Base-by-base conservation (phyloP, 2,329 filamentous ascomycete genomes). In the Tricladium varicosporioides region DNA sequence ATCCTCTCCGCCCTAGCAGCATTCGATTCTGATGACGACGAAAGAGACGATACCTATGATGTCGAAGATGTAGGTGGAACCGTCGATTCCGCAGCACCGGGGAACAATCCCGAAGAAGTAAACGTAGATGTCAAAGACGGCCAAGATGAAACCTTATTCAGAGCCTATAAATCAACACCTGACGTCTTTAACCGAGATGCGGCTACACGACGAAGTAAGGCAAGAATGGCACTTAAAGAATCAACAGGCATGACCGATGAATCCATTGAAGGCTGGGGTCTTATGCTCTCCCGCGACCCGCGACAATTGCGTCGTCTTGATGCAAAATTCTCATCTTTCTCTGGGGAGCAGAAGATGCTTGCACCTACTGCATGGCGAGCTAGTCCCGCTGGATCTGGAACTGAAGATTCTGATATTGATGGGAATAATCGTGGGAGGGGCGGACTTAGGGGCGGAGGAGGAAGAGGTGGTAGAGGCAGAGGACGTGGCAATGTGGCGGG, bases 31-130 rank as follows among this genome's bases (percentile, higher is more conserved):
- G 93, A 97, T 66, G 94, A 97, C 64, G 94, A 99, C 71, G 94
- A 99, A 75, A 84, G 92, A 36, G 94, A 99, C 71, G 94, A 99
- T 71, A 97, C 93, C 0, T 99, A 99, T 70, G 94, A 99, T 67
- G 85, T 87, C 1, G 91, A 86, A 50, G 94, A 97, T 68, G 91
- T 97, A 1, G 94, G 94, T 36, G 92, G 93, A 18, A 90, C 89
- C 0, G 86, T 97, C 2, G 92, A 96, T 65, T 78, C 80, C 15
- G 78, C 76, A 1, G 74, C 82, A 5, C 79, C 84, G n/a, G 78
- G 81, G 36, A 67, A 69, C 46, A 65, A 64, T 40, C 61, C 63
- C 2, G 82, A 84, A 51, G 79, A 82, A 57, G 74, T 74, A 1
- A 77, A 80, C 33, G 16, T 49, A 22, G 58, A 60, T 31, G 42